phyloP scores from a whole-genome alignment of 352 stramenopile species.

The Phytophthora meadii region DNA sequence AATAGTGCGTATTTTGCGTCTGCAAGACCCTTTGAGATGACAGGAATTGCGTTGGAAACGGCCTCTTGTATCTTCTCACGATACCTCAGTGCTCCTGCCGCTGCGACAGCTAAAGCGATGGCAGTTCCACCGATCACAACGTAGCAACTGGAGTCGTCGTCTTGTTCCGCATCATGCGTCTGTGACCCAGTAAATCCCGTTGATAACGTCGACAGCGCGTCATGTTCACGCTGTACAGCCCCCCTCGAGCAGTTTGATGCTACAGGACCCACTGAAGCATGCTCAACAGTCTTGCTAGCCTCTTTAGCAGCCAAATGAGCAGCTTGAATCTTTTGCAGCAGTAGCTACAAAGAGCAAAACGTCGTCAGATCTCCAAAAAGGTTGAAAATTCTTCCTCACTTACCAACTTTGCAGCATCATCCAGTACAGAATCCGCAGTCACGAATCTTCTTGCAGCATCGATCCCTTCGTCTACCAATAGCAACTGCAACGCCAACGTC shows the following conservation, averaged over 20 bases:
- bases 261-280: conserved; percentile 6
- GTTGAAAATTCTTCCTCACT: not conserved
- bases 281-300: conserved; percentile 11
- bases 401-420: conserved; percentile 58
- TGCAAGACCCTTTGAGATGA: conserved; percentile 62
- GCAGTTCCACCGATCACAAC: conserved; percentile 57
- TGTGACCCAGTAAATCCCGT: conserved; percentile 4
- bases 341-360: conserved; percentile 31
- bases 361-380: conserved; percentile 4
- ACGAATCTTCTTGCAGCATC: conserved; percentile 45
- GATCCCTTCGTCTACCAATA: conserved; percentile 52
- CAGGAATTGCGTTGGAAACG: conserved; percentile 45
- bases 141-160: conserved; percentile 45
- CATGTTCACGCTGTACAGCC: conserved; percentile 6
- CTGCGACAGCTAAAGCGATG: conserved; percentile 52
- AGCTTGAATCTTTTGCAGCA: conserved; percentile 45
- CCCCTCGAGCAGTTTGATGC: not conserved
- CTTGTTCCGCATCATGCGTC: conserved; percentile 1
- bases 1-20: conserved; percentile 77
- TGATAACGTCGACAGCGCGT: conserved; percentile 1
- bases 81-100: conserved; percentile 54
- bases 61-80: conserved; percentile 58
- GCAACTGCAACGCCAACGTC: conserved; percentile 54
- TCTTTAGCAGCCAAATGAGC: conserved; percentile 25
- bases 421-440: conserved; percentile 42